Base-by-base conservation (phyloP, 345 rosid genomes). In the Bretschneidera sinensis region DNA sequence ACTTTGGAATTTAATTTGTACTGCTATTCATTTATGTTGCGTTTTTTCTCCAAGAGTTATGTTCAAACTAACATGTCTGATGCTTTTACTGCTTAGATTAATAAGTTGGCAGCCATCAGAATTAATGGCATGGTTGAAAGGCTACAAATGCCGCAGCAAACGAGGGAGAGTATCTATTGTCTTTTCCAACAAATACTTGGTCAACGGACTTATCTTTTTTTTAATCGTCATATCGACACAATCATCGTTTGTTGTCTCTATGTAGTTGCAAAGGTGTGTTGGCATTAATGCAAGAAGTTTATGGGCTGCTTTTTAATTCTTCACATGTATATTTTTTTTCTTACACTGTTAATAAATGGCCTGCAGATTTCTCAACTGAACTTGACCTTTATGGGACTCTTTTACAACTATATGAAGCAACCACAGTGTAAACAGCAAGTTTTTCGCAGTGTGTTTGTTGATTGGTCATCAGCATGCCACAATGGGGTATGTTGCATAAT, bases 391-490 rank as follows among this genome's bases (percentile, higher is more conserved):
- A 77, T 69, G 79, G 96, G 88, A 62, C 88, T 94, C 56, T 79
- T 94, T 55, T 72, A 57, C 79, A 88, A 88, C 79, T 90, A 88
- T 65, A 74, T 89, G 76, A 94, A 88, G 89, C 99, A 94, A 71
- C 92, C 97, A 64, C 99, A 90, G 59, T 87, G 97, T 76, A 90
- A 88, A 73, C 90, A 90, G 21, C 91, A 81, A 67, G 96, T 94
- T 48, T 94, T 86, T 69, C 85, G 92, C 34, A 84, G 82, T 25
- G 96, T 94, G 31, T 88, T 81, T 79, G 83, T 90, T 64, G 95
- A 90, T 66, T 73, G 85, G 61, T 74, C 85, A 62, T 73, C 83
- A 18, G 65, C 81, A 21, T 84, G 81, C 58, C 87, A n/a, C n/a
- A n/a, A n/a, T n/a, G n/a, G n/a, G n/a, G n/a, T n/a, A n/a, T n/a